Percentiles rank a stretch among this genome's conserved stretches.
Conservation (phyloP, 345 rosid genomes). For the Heritiera fomes region DNA sequence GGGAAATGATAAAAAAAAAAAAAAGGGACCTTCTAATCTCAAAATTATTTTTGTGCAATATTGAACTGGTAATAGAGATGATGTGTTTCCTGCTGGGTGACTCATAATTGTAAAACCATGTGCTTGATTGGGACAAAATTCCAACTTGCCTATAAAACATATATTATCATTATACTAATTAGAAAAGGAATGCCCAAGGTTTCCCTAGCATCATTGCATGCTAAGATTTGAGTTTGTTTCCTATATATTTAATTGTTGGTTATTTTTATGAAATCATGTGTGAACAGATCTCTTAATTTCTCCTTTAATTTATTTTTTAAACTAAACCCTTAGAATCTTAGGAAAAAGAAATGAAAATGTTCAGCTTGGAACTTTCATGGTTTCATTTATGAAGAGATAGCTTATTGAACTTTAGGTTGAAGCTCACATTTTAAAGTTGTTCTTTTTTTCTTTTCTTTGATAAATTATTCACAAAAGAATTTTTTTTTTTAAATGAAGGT, state of each 20-base stretch:
- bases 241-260: neutral
- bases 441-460: neutral
- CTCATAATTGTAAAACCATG: slow-evolving; percentile 18
- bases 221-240: neutral
- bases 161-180: neutral
- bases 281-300: neutral
- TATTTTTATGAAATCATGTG: neutral
- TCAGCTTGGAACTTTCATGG: neutral
- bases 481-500: no score
- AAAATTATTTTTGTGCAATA: neutral
- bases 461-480: neutral
- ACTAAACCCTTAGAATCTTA: neutral
- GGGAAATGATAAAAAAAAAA: neutral
- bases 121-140: neutral
- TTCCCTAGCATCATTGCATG: neutral
- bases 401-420: neutral
- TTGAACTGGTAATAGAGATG: neutral
- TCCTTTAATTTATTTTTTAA: neutral
- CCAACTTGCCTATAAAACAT: neutral
- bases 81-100: neutral
- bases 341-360: neutral
- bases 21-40: neutral
- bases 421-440: neutral
- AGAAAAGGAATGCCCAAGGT: neutral
- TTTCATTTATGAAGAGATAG: neutral